Evolutionary conservation across 83 land plant species (phyloP), one percentile per base, ranked within the genome.

Genomic region (Thuja plicata): DNA sequence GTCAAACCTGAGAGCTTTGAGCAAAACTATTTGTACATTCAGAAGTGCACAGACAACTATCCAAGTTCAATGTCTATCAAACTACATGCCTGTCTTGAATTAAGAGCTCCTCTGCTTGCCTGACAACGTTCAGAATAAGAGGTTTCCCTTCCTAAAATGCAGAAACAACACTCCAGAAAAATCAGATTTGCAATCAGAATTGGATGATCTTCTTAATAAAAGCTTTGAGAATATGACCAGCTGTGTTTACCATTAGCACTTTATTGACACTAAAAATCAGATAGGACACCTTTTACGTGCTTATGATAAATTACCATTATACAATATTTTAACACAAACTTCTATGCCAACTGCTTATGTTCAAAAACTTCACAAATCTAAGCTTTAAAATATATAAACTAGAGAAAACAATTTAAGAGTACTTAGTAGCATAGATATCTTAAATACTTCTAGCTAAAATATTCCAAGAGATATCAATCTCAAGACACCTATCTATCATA

Each of bases 121-220:
- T 96, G 54, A 98, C 99, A 34, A 97, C 99, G 90, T 96, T 94
- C 43, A 98, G 89, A 73, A 98, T 97, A 87, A 97, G 94, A 38
- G 99, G 99, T 78, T 98, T 98, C 37, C 99, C 99, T 94, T 98
- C 99, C 99, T 98, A 45, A 57, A 77, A 86, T 37, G 16, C 9
- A 85, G 50, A 17, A 35, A 16, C 86, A 54, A 86, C 38, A 52
- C 87, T 90, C 38, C 13, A 24, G 48, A 87, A 27, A 74, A 87
- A 32, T 86, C 12, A 87, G 30, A 8, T 76, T 13, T 76, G 38
- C 79, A 76, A 34, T 76, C 38, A 76, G 38, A 74, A 76, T 34
- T 76, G 17, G 13, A n/a, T 3, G 17, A 35, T 13, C 15, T 13
- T 34, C 40, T 76, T 76, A 76, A 76, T 15, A 76, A n/a, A n/a